Percentiles rank a stretch among this genome's conserved stretches.
Conservation (phyloP, 2,329 filamentous ascomycete genomes). For the Mycogone perniciosa region DNA sequence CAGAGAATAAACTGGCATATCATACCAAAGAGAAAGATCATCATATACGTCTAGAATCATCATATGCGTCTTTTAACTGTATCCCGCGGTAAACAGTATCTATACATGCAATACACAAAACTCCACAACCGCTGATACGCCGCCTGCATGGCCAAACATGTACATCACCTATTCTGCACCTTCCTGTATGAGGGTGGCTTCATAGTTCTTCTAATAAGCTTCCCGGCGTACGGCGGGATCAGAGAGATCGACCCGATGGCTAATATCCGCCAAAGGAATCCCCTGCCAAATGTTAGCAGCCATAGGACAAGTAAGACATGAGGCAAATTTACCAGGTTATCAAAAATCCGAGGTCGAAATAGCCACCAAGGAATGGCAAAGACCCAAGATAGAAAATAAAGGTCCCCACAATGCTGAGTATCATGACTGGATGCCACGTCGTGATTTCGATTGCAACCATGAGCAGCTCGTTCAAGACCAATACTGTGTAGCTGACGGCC, state of each 20-base stretch:
- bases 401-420: slow-evolving; percentile 75
- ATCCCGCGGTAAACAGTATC: background rate
- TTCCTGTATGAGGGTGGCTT: slow-evolving; percentile 94
- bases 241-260: slow-evolving; percentile 76
- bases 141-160: background rate
- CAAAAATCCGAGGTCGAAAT: slow-evolving; percentile 80
- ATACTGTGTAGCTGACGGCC: slow-evolving; percentile 81
- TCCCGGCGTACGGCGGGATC: slow-evolving; percentile 80
- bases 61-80: background rate
- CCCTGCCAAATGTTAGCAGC: slow-evolving; percentile 40
- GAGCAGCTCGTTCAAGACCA: slow-evolving; percentile 88
- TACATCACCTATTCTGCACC: slow-evolving; percentile 60
- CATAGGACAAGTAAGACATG: background rate
- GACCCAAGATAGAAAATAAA: slow-evolving; percentile 72
- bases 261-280: slow-evolving; percentile 80
- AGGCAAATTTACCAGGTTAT: slow-evolving; percentile 52
- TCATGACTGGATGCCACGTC: slow-evolving; percentile 95
- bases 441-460: slow-evolving; percentile 98
- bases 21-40: no score
- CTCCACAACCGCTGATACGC: slow-evolving; percentile 5
- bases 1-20: background rate
- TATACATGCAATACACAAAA: slow-evolving; percentile 6
- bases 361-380: slow-evolving; percentile 79
- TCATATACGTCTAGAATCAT: background rate
- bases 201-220: slow-evolving; percentile 76